These are phyloP conservation scores for Tulasnella sp. DNA, from an alignment of 768 basidiomycete genomes.

Conservation along the genomic window DNA sequence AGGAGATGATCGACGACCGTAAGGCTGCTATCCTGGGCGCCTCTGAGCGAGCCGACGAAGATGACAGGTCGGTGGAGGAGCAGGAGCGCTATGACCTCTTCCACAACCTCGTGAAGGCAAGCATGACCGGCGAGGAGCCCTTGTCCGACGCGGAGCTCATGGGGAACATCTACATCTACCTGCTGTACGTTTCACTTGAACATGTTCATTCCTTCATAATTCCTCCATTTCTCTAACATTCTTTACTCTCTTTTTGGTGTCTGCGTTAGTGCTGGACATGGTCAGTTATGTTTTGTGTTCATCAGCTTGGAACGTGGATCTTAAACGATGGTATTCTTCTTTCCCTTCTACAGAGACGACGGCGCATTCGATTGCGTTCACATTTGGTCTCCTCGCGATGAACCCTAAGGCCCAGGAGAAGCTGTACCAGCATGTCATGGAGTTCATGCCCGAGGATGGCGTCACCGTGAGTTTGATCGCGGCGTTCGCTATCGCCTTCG, in stretches of 20 bases:
- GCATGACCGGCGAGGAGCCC: not conserved
- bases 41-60: not conserved
- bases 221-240: not conserved
- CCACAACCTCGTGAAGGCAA: conserved; percentile 14
- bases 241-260: not conserved
- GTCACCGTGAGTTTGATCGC: conserved; percentile 15
- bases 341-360: conserved; percentile 34
- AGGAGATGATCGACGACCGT: conserved; percentile 5
- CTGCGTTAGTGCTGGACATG: conserved; percentile 40
- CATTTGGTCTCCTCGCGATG: conserved; percentile 36
- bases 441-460: conserved; percentile 26
- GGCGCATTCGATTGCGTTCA: conserved; percentile 38
- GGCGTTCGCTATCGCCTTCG: too few relatives aligned
- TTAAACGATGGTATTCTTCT: not conserved
- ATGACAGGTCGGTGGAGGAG: not conserved
- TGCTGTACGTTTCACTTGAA: conserved; percentile 29
- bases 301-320: not conserved
- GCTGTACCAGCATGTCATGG: conserved; percentile 35
- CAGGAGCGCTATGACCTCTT: conserved; percentile 19
- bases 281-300: conserved; percentile 25
- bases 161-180: conserved; percentile 25
- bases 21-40: not conserved
- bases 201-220: too few relatives aligned
- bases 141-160: conserved; percentile 14
- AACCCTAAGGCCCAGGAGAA: conserved; percentile 40